Evolutionary conservation across 495 filamentous ascomycete species (phyloP).

Genomic region (Xylaria bambusicola): DNA sequence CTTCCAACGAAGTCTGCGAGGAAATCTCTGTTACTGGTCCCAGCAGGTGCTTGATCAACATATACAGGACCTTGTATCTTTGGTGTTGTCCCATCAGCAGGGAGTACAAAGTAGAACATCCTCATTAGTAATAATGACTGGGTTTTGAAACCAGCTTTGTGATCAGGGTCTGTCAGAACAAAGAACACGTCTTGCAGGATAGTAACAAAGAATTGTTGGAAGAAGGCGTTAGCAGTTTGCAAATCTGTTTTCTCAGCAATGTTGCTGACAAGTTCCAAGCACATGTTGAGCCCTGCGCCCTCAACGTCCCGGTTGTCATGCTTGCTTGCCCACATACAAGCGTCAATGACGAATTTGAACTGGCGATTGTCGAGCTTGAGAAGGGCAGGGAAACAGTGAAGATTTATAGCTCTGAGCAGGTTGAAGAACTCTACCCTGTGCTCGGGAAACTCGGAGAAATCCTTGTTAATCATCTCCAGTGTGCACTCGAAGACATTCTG

Average conservation of each 20-base stretch:
- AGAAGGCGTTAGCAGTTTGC: constrained; percentile 87
- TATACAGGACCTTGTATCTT: constrained; percentile 94
- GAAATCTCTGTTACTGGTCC: constrained; percentile 87
- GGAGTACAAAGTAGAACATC: constrained; percentile 90
- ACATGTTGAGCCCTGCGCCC: constrained; percentile 97
- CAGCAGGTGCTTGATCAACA: constrained; percentile 71
- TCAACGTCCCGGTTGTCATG: constrained; percentile 99
- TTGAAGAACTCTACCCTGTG: constrained; percentile 99
- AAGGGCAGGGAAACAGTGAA: constrained; percentile 92
- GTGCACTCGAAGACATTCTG: constrained; percentile 99
- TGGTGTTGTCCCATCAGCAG: constrained; percentile 59
- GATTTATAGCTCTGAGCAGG: constrained; percentile 89
- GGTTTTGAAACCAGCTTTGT: constrained; percentile 98
- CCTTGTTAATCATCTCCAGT: constrained; percentile 99
- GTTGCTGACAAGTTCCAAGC: constrained; percentile 95
- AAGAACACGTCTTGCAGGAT: constrained; percentile 99
- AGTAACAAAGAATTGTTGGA: constrained; percentile 91
- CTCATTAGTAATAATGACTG: constrained; percentile 90
- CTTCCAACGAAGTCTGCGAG: constrained; percentile 80
- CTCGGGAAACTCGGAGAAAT: constrained; percentile 98
- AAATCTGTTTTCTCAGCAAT: constrained; percentile 86
- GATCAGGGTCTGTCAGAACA: constrained; percentile 93
- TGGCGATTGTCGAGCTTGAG: constrained; percentile 91
- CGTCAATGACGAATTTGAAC: constrained; percentile 99
- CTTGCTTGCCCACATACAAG: constrained; percentile 99